Evolutionary conservation across 768 basidiomycete species (phyloP), one percentile per base, ranked within the genome.

Genomic region (Leccinum longicurvipes): DNA sequence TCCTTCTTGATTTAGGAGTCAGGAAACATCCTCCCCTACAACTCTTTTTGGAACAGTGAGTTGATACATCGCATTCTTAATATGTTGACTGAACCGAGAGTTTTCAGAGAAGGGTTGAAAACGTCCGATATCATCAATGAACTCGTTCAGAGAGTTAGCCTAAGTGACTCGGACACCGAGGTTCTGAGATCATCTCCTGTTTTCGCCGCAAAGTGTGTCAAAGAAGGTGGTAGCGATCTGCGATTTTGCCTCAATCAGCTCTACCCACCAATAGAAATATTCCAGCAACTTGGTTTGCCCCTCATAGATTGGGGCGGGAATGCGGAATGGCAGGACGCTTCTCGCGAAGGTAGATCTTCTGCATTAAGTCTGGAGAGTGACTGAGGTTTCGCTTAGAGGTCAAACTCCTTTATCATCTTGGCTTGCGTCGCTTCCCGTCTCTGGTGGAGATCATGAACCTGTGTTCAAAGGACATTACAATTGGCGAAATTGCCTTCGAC

Each of bases 221-320:
- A 29, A 29, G 28, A 4, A 8, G 17, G 34, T n/a, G n/a, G n/a
- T 34, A 9, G 3, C 8, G 17, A 34, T 17, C 34, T 34, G 28
- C 12, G 31, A 12, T n/a, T n/a, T n/a, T 7, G 34, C 34, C 34
- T 34, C 79, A 82, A 55, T 17, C 34, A 17, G 8, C 75, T 98
- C 12, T 97, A 94, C 65, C 94, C 96, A 62, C 95, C 96, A 0
- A 58, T 81, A 0, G 83, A 86, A 27, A 73, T 76, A 2, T 82
- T 93, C 52, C 78, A 87, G 10, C 75, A 80, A 45, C 75, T 98
- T 8, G 80, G 79, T 3, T 68, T 98, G 8, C 91, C 92, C 2
- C 65, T 95, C 4, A 77, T 98, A 34, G 91, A 93, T 59, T 97
- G 94, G 94, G 84, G 86, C 2, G 74, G 73, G 27, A 73, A 81